Base-by-base conservation (phyloP, 495 filamentous ascomycete genomes). In the Aspergillus mulundensis region DNA sequence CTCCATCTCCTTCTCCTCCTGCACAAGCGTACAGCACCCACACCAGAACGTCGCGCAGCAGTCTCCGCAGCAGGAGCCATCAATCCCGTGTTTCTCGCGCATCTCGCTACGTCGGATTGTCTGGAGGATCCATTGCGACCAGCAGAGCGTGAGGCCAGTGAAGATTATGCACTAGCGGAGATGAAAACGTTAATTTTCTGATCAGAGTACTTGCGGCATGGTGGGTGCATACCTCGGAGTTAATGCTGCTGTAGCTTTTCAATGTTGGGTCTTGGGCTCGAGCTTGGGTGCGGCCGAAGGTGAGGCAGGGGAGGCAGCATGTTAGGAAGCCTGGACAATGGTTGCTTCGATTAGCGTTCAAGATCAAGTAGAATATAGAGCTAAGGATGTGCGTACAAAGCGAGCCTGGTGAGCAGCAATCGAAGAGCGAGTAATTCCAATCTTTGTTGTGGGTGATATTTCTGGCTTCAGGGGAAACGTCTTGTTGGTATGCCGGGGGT, bases 91-190 rank as follows among this genome's bases (percentile, higher is more conserved):
- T 23, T 65, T 67, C 23, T 78, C 63, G n/a, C 83, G 77, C 55
- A 82, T 72, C 43, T 81, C 76, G 47, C 64, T 61, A 46, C 81
- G 80, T 61, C 80, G 77, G 53, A 82, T 61, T 61, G 78, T 75
- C 38, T 74, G 70, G 10, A 70, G 46, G 45, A 77, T 65, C 69
- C 73, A 76, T 39, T 69, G 64, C 8, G 32, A 36, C 32, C 32
- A 36, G 32, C 32, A 36, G 32, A 36, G 32, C 5, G 32, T 36
- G 32, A 36, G 32, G 20, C 65, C 43, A 25, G 20, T 41, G 21
- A 46, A 59, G 24, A 61, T 49, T 28, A 38, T 54, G 41, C 42
- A 59, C 59, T 59, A 24, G n/a, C n/a, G n/a, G n/a, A n/a, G n/a
- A n/a, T n/a, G n/a, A n/a, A n/a, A n/a, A n/a, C n/a, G n/a, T n/a